Conservation (phyloP, 495 filamentous ascomycete species). For the Penicillium antarcticum region DNA sequence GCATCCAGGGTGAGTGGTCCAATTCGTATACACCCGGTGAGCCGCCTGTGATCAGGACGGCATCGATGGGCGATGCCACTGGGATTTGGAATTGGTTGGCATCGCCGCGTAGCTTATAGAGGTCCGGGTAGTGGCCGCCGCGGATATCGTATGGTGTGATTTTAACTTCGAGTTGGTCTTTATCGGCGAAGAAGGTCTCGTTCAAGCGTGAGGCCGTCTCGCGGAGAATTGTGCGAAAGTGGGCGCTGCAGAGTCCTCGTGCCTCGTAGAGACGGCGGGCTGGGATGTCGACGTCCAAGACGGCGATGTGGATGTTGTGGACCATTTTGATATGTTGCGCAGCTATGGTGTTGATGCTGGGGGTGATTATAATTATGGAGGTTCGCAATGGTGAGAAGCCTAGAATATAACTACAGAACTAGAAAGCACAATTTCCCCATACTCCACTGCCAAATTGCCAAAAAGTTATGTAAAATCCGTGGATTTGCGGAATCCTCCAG, state of each 20-base stretch:
- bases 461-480: constrained; percentile 2
- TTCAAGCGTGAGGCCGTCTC: constrained; percentile 26
- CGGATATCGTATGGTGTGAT: constrained; percentile 32
- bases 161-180: constrained; percentile 19
- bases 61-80: constrained; percentile 24
- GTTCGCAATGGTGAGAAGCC: constrained; percentile 11
- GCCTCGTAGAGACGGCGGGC: constrained; percentile 27
- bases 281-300: constrained; percentile 35
- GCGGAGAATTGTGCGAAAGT: constrained; percentile 30
- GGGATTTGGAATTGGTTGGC: constrained; percentile 2
- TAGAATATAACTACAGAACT: neutral
- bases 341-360: neutral
- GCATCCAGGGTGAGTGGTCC: constrained; percentile 28
- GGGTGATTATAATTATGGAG: neutral
- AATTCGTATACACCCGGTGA: constrained; percentile 29
- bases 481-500: neutral
- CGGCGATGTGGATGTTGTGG: constrained; percentile 30
- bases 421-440: constrained; percentile 2
- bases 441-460: neutral
- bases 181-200: constrained; percentile 5
- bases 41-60: constrained; percentile 33
- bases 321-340: constrained; percentile 10
- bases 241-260: constrained; percentile 32
- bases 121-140: constrained; percentile 28
- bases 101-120: constrained; percentile 19